Evolutionary conservation across 139 green algal genomes (phyloP), one percentile per base, ranked within the genome.

Genomic region (Microglena sp.): DNA sequence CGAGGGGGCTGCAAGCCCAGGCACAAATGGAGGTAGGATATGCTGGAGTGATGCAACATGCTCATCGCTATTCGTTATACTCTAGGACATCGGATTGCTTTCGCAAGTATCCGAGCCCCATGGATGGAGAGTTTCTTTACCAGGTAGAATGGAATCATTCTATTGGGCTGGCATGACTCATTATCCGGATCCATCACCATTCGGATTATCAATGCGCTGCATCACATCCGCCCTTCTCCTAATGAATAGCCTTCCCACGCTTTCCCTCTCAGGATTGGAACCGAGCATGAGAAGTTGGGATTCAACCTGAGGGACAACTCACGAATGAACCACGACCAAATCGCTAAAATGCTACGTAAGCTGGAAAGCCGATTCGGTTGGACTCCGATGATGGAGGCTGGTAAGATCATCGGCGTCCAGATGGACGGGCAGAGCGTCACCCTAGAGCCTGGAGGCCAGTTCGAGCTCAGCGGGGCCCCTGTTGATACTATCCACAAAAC

Each of bases 211-310:
- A n/a, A 18, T 21, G 26, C 50, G 50, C 50, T 58, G 35, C 11
- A 66, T 15, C 34, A 66, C 22, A 36, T 27, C 5, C 33, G 26
- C 59, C 30, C 21, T 35, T 29, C 46, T 45, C 29, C 21, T 24
- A 7, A 30, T 53, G 30, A 5, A 69, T 61, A 30, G 27, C 18
- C 43, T 68, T 27, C 26, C 43, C 4, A 5, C 33, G 26, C 36
- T 36, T 30, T 18, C 4, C 33, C 32, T 33, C 58, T 33, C 31
- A 94, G 93, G 54, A 97, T 99, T 64, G 94, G 94, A 29, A 99
- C 94, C 2, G 94, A 99, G 79, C 93, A 99, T 69, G 94, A 99
- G 72, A 99, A 99, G 83, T 80, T 99, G 26, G 92, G 85, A 0
- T 97, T 94, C 72, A 78, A 91, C 61, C 43, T 86, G 8, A 35